A percentile compares a stretch with the other conserved stretches of the same genome.
phyloP scores from a whole-genome alignment of 2,329 filamentous ascomycete species.

The Pseudomassariella vexata region DNA sequence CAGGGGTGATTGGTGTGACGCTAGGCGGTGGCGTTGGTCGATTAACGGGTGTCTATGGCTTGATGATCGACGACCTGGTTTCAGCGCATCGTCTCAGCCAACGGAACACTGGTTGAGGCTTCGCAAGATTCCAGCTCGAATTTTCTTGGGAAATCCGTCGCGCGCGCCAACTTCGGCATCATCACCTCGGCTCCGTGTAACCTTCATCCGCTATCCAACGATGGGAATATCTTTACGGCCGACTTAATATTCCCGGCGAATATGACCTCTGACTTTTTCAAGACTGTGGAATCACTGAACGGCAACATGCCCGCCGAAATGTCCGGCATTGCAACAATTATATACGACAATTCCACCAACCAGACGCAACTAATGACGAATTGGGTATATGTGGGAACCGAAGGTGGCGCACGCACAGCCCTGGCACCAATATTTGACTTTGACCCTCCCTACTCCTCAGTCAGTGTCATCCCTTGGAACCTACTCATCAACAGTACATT shows the following conservation, averaged over 20 bases:
- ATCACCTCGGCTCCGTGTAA: slow-evolving; percentile 8
- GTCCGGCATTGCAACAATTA: too few relatives aligned
- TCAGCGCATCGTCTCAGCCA: slow-evolving; percentile 17
- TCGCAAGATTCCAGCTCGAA: slow-evolving; percentile 9
- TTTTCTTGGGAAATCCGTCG: slow-evolving; percentile 19
- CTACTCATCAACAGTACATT: too few relatives aligned
- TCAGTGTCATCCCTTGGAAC: too few relatives aligned
- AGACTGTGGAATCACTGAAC: background rate
- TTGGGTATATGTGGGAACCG: too few relatives aligned
- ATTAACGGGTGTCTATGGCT: slow-evolving; percentile 13
- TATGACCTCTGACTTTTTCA: slow-evolving; percentile 2
- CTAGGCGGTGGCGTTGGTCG: slow-evolving; percentile 18
- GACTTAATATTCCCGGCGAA: slow-evolving; percentile 3
- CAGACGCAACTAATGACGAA: too few relatives aligned
- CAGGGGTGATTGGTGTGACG: slow-evolving; percentile 12
- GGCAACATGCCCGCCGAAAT: too few relatives aligned
- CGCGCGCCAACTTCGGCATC: slow-evolving; percentile 20
- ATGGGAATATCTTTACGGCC: background rate
- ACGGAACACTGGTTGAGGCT: slow-evolving; percentile 13
- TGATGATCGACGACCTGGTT: slow-evolving; percentile 20
- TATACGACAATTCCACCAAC: too few relatives aligned
- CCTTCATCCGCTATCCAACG: slow-evolving; percentile 5
- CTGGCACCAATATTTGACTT: too few relatives aligned
- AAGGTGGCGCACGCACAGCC: too few relatives aligned
- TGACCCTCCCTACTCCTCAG: too few relatives aligned